Base-by-base conservation (phyloP, 1,284 basidiomycete species). In the Ustilago lituana region DNA sequence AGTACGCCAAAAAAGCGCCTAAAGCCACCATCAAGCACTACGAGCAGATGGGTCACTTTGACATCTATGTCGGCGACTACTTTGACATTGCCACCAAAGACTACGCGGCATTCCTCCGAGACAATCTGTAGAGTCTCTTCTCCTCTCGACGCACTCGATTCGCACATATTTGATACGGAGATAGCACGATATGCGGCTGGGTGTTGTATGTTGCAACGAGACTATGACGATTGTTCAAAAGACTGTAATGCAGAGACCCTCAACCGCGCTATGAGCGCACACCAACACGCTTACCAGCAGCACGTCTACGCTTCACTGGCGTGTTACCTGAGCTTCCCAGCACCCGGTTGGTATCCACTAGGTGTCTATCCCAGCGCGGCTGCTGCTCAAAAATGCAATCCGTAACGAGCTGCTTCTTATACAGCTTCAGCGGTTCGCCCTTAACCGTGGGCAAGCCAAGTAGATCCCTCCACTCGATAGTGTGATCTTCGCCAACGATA, bases 31-130 rank as follows among this genome's bases (percentile, higher is more conserved):
- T 74, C 41, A 57, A 66, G 33, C 20, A 43, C 17, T 78, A 77
- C 44, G 43, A 68, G 5, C 35, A 73, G 3, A 50, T 70, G 58
- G 73, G 70, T 17, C 78, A 78, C 48, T 79, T 79, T 57, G 56
- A 64, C 29, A 77, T 78, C 36, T 79, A 79, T 40, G 4, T 35
- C 6, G 76, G 76, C 9, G 45, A 74, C 15, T n/a, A 35, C 5
- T 78, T 74, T 22, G 65, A 78, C 2, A 51, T 35, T 7, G 74
- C 48, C 5, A 69, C 56, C n/a, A 35, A 27, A 15, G 70, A 77
- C 23, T 76, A 79, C 32, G 4, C 40, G 20, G 50, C 44, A 8
- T 79, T 79, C 39, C 53, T 73, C 11, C 41, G 55, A 8, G 31
- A 23, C 20, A 45, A 65, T 31, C 26, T 61, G 49, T 60, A 36